Conservation (phyloP, 129 eudicot species). For the Flaveria trinervia region DNA sequence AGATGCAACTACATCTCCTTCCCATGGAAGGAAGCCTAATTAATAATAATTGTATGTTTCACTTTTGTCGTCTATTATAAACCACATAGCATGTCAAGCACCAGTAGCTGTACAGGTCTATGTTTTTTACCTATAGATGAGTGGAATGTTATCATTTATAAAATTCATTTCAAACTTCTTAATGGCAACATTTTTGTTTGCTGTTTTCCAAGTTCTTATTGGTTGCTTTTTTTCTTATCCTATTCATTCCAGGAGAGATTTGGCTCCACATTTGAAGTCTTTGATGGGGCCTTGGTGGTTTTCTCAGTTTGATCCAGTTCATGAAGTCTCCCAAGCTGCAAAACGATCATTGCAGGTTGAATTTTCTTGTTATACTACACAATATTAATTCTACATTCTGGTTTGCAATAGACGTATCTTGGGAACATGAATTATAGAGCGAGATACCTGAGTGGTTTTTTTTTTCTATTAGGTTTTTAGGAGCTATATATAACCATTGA, state of each 20-base stretch:
- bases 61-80: background rate
- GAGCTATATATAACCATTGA: background rate
- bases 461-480: slow-evolving; percentile 1
- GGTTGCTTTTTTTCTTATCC: slow-evolving; percentile 13
- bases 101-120: background rate
- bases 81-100: background rate
- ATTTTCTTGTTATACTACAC: slow-evolving; percentile 21
- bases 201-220: slow-evolving; percentile 10
- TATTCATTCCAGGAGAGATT: slow-evolving; percentile 61
- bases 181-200: slow-evolving; percentile 9
- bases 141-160: background rate
- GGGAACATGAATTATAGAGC: slow-evolving; percentile 1
- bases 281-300: slow-evolving; percentile 99
- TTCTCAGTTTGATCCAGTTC: slow-evolving; percentile 81
- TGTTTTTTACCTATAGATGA: background rate
- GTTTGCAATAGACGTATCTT: background rate
- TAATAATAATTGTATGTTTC: background rate
- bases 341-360: slow-evolving; percentile 81
- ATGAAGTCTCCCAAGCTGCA: slow-evolving; percentile 99
- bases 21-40: slow-evolving; percentile 22
- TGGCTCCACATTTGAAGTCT: slow-evolving; percentile 90
- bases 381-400: background rate
- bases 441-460: background rate
- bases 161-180: slow-evolving; percentile 8
- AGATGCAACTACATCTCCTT: background rate